phyloP scores from a whole-genome alignment of 768 basidiomycete genomes.

The Lactarius trivialis region DNA sequence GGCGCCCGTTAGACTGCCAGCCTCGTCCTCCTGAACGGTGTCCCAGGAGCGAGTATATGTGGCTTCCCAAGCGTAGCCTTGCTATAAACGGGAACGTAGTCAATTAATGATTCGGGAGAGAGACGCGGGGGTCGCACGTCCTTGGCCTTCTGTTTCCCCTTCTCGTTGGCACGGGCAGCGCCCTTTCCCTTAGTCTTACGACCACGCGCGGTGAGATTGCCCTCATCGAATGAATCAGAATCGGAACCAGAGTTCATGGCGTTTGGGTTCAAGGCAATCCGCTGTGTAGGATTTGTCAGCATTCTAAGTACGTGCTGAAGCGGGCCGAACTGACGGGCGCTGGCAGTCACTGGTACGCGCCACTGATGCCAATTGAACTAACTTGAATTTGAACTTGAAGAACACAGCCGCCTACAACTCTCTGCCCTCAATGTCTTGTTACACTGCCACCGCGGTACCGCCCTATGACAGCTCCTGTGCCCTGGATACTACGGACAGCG shows the following conservation, averaged over 20 bases:
- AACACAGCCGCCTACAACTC: too few species aligned
- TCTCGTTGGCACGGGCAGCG: constrained; percentile 6
- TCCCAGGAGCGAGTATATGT: constrained; percentile 95
- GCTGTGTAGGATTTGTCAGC: too few species aligned
- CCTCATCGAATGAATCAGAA: constrained; percentile 20
- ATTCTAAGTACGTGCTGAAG: too few species aligned
- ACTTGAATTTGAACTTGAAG: too few species aligned
- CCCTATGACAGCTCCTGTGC: too few species aligned
- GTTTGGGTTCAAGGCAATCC: neutral
- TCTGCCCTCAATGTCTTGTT: too few species aligned
- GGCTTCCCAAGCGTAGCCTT: constrained; percentile 94
- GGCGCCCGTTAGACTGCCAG: constrained; percentile 81
- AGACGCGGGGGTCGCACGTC: constrained; percentile 15
- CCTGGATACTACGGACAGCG: too few species aligned
- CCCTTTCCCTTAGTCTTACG: constrained; percentile 11
- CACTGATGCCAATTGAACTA: too few species aligned
- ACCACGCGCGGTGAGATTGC: constrained; percentile 12
- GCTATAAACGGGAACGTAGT: constrained; percentile 34
- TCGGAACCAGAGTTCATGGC: constrained; percentile 14
- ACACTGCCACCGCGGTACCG: too few species aligned
- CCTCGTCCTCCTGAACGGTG: constrained; percentile 92
- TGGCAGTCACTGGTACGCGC: too few species aligned
- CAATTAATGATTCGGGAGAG: neutral
- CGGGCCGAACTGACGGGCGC: too few species aligned
- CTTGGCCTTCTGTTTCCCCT: constrained; percentile 21